Evolutionary conservation across 176 grass and related monocot genomes (phyloP).

Genomic region (Avena sativa): DNA sequence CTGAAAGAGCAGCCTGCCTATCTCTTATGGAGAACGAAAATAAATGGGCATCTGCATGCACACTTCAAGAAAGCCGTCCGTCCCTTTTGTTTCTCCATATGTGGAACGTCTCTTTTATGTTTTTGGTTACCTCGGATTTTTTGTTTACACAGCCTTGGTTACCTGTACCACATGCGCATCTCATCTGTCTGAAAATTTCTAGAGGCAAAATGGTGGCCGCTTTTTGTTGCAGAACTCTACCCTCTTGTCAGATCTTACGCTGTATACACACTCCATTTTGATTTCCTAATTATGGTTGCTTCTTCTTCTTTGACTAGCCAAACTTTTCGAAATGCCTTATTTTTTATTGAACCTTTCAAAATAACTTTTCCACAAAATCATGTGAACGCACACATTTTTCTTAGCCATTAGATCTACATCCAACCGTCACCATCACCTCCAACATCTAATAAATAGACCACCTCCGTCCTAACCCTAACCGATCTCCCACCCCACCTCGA

Average conservation of each 20-base stretch:
- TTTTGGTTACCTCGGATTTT: not conserved
- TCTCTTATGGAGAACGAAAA: constrained; percentile 38
- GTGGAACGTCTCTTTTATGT: not conserved
- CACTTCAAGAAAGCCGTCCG: constrained; percentile 23
- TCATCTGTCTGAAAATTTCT: not conserved
- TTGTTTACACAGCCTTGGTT: not conserved
- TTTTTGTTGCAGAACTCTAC: not conserved
- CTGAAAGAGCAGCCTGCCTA: not conserved
- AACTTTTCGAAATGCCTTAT: not conserved
- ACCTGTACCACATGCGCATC: not conserved
- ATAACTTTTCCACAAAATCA: not conserved
- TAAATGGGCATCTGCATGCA: constrained; percentile 42
- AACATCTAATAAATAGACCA: not conserved
- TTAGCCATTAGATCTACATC: not conserved
- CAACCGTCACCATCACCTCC: not conserved
- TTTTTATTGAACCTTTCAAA: not conserved
- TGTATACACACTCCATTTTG: too few species aligned
- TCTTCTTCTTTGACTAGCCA: not conserved
- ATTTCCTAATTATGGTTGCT: too few species aligned
- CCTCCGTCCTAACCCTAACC: not conserved
- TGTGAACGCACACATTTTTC: not conserved
- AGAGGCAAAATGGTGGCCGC: not conserved
- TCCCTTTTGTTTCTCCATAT: constrained; percentile 11
- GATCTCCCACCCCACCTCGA: not conserved
- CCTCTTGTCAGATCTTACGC: not conserved